Evolutionary conservation across 345 rosid genomes (phyloP), one percentile per base, ranked within the genome.

Genomic region (Moringa oleifera): DNA sequence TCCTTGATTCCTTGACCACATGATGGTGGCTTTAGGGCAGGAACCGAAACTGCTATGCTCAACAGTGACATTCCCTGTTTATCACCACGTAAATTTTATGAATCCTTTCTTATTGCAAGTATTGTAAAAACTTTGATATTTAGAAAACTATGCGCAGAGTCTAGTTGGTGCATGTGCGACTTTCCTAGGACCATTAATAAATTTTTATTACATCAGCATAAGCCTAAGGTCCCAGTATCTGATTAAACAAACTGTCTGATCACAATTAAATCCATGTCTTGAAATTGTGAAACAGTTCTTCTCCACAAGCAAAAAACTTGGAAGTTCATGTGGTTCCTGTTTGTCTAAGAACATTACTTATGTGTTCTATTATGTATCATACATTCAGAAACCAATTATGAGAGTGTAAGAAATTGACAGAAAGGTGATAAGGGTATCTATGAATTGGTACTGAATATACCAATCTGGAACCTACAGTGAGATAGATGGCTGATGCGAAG

Each of bases 51-150:
- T 2, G 77, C 72, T 23, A 83, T 51, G 2, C 85, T 86, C 56
- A 86, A 20, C 20, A 86, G 73, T 16, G 51, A 53, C 86, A 83
- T 86, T 53, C 91, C 86, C 88, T 86, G 79, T 61, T 76, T 31
- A 19, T 41, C n/a, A n/a, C n/a, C n/a, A n/a, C n/a, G n/a, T n/a
- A n/a, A n/a, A n/a, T n/a, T n/a, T n/a, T n/a, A n/a, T n/a, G n/a
- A n/a, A n/a, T n/a, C n/a, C n/a, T n/a, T n/a, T n/a, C n/a, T n/a
- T n/a, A n/a, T n/a, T n/a, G n/a, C n/a, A n/a, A n/a, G n/a, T n/a
- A n/a, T n/a, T n/a, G n/a, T n/a, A n/a, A n/a, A n/a, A n/a, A n/a
- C n/a, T n/a, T n/a, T n/a, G n/a, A n/a, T n/a, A n/a, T n/a, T n/a
- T n/a, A n/a, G n/a, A n/a, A n/a, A n/a, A n/a, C n/a, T n/a, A n/a